These are phyloP conservation scores for Aspergillaceae sp. DNA, from an alignment of 2,329 filamentous ascomycete species.

Conservation along the genomic window DNA sequence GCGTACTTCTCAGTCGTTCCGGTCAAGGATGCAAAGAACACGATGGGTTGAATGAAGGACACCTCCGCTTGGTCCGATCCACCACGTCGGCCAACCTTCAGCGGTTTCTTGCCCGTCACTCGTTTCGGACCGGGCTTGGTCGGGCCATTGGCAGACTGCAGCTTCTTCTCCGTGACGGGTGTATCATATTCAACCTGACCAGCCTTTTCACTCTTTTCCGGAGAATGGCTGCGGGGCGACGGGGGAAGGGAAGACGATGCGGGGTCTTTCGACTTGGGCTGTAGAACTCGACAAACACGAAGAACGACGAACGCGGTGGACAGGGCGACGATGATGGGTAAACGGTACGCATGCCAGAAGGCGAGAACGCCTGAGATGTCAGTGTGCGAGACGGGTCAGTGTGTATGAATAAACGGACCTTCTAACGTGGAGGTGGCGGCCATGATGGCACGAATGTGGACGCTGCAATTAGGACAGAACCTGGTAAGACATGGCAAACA, in stretches of 20 bases:
- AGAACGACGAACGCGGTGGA: constrained; percentile 28
- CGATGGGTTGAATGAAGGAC: constrained; percentile 51
- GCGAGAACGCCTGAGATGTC: constrained; percentile 26
- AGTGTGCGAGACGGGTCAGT: not conserved
- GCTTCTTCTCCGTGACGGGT: not conserved
- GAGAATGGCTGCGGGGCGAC: constrained; percentile 22
- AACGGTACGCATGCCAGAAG: constrained; percentile 42
- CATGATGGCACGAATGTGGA: no score
- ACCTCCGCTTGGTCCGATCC: constrained; percentile 11
- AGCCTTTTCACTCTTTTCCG: constrained; percentile 13
- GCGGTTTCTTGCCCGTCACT: constrained; percentile 25
- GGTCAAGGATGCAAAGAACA: constrained; percentile 88
- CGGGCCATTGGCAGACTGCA: not conserved
- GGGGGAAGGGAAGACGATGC: constrained; percentile 23
- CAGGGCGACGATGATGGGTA: constrained; percentile 36
- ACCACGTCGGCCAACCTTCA: constrained; percentile 17
- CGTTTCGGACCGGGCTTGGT: constrained; percentile 23
- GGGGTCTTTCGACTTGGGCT: constrained; percentile 18
- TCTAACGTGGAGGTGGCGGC: not conserved
- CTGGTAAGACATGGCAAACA: no score
- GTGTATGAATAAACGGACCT: not conserved
- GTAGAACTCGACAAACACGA: constrained; percentile 15
- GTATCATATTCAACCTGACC: no score
- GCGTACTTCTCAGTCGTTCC: constrained; percentile 71
- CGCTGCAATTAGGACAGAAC: no score